Evolutionary conservation across 169 alveolate species (phyloP), one percentile per base, ranked within the genome.

Genomic region (Plasmodium knowlesi): DNA sequence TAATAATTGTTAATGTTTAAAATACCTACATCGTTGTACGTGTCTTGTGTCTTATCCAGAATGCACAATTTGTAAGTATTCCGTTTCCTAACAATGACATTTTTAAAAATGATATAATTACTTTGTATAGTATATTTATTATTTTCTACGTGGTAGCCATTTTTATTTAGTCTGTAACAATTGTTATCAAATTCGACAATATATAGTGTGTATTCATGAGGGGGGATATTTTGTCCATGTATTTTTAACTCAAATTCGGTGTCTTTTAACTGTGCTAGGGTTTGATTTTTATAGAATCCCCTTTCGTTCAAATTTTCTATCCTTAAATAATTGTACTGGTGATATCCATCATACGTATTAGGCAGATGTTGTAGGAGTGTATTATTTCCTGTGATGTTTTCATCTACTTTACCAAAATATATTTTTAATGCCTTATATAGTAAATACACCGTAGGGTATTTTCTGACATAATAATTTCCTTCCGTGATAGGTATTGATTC

Each of bases 1-100:
- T 82, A 91, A 91, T 91, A 91, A 81, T 91, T 74, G 25, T 90
- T 91, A 25, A 91, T 73, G 57, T 78, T 91, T 82, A 91, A 82
- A 57, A 91, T 71, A 4, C 95, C 95, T 14, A 91, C 92, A 34
- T 70, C 71, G 28, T 46, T 25, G 83, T 53, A 46, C 8, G 61
- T 72, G 74, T 82, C 57, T 34, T 72, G 25, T 71, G 67, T 34
- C 37, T 37, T 91, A 34, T 91, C 95, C 22, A 46, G 25, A 71
- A 91, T 34, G 43, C 95, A 91, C 41, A 91, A 9, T 53, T 81
- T 80, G 46, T 91, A 91, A 53, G 72, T 91, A 81, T 91, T 91
- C 32, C 57, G 81, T 81, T 37, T 50, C 34, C 34, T 50, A 28
- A 91, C 72, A 6, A 30, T 16, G 53, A 91, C 74, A 14, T 82